Evolutionary conservation across 139 green algal species (phyloP).

Genomic region (Ostreobium quekettii): DNA sequence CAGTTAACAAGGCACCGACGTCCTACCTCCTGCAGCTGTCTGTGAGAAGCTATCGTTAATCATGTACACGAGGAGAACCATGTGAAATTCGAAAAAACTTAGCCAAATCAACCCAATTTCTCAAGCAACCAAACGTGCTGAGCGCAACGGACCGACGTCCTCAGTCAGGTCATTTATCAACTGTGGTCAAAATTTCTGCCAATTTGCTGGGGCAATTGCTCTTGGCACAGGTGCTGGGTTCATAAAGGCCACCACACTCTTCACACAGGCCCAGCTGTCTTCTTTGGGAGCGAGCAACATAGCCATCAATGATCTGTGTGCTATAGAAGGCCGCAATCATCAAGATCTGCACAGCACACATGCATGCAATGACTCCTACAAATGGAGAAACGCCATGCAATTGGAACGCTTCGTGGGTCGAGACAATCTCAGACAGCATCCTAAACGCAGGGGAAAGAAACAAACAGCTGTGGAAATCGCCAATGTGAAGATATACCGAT

Average conservation of each 20-base stretch:
- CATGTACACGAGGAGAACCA: too few relatives aligned
- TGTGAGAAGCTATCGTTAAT: too few relatives aligned
- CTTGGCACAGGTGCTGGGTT: slow-evolving; percentile 37
- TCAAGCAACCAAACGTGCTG: too few relatives aligned
- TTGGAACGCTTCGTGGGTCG: neutral
- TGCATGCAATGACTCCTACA: neutral
- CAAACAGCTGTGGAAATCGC: neutral
- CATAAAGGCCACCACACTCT: slow-evolving; percentile 56
- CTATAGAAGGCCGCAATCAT: slow-evolving; percentile 45
- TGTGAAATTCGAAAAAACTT: too few relatives aligned
- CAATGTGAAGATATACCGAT: neutral
- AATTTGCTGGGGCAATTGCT: slow-evolving; percentile 43
- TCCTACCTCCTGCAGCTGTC: too few relatives aligned
- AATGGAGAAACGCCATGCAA: neutral
- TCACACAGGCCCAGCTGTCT: slow-evolving; percentile 66
- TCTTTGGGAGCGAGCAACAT: slow-evolving; percentile 47
- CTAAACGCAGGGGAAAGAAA: too few relatives aligned
- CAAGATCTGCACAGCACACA: slow-evolving; percentile 24
- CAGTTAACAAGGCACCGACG: too few relatives aligned
- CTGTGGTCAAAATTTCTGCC: too few relatives aligned
- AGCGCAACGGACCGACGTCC: too few relatives aligned
- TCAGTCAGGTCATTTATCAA: too few relatives aligned
- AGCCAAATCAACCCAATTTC: too few relatives aligned
- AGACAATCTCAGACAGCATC: neutral
- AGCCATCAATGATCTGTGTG: slow-evolving; percentile 42